These are phyloP conservation scores for Trichomonas tenax DNA, from an alignment of 208 protist species.

Conservation along the genomic window DNA sequence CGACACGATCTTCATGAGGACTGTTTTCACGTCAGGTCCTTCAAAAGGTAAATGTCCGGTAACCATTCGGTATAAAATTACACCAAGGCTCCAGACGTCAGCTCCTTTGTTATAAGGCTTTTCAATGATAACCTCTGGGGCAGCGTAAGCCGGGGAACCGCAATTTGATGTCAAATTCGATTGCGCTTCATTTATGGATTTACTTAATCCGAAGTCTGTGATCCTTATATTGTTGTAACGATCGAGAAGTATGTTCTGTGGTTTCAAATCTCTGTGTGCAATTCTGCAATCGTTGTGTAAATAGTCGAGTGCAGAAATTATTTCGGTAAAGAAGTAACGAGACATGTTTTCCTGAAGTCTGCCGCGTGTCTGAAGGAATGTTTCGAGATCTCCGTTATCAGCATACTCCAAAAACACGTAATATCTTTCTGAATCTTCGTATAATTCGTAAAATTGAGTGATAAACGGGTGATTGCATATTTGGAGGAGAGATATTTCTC, in stretches of 20 bases:
- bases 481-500: neutral
- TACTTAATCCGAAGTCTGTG: neutral
- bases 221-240: neutral
- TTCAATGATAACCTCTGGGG: neutral
- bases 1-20: neutral
- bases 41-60: neutral
- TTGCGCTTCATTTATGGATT: neutral
- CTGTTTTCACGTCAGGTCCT: neutral
- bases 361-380: neutral
- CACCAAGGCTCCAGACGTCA: neutral
- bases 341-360: neutral
- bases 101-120: neutral
- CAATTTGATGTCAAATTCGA: neutral
- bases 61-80: neutral
- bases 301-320: neutral
- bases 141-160: neutral
- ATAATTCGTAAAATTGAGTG: neutral
- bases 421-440: neutral
- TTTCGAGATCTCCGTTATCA: neutral
- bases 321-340: neutral
- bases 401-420: neutral
- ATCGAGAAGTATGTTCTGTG: neutral
- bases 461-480: neutral
- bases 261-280: neutral
- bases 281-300: neutral